These are phyloP conservation scores for Penicillium antarcticum DNA, from an alignment of 495 filamentous ascomycete genomes.

Conservation along the genomic window DNA sequence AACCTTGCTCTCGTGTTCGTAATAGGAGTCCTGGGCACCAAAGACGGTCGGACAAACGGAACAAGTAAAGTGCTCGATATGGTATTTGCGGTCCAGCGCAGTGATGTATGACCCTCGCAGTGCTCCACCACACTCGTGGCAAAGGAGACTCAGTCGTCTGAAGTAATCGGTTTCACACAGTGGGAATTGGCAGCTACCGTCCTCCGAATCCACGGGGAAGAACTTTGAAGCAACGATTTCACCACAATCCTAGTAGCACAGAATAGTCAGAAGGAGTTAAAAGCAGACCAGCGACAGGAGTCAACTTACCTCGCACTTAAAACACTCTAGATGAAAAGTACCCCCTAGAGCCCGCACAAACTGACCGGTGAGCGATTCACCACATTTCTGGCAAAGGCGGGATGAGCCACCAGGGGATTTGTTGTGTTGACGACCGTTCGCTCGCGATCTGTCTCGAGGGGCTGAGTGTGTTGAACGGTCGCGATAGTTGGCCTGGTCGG, in stretches of 20 bases:
- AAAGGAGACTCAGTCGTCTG: conserved; percentile 83
- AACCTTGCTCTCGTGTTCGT: conserved; percentile 94
- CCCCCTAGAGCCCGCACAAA: conserved; percentile 91
- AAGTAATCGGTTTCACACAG: conserved; percentile 99
- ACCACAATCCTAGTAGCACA: conserved; percentile 75
- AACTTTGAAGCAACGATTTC: conserved; percentile 98
- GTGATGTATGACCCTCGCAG: conserved; percentile 98
- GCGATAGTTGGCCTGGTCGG: conserved; percentile 34
- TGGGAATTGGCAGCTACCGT: conserved; percentile 82
- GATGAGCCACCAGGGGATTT: conserved; percentile 40
- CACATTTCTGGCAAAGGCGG: conserved; percentile 84
- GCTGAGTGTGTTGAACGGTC: conserved; percentile 25
- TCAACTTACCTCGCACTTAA: conserved; percentile 82
- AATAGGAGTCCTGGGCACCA: conserved; percentile 96
- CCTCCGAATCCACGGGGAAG: conserved; percentile 91
- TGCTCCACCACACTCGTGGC: conserved; percentile 87
- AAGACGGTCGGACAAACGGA: conserved; percentile 97
- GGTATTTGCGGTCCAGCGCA: conserved; percentile 94
- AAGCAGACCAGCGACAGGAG: conserved; percentile 6
- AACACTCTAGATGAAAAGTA: conserved; percentile 97
- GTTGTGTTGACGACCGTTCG: conserved; percentile 39
- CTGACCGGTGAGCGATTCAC: conserved; percentile 81
- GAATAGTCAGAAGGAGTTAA: not conserved
- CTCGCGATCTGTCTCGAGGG: conserved; percentile 42
- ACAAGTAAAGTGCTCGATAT: conserved; percentile 99